Evolutionary conservation across 106 monocot species (phyloP).

Genomic region (Hemerocallis citrina): DNA sequence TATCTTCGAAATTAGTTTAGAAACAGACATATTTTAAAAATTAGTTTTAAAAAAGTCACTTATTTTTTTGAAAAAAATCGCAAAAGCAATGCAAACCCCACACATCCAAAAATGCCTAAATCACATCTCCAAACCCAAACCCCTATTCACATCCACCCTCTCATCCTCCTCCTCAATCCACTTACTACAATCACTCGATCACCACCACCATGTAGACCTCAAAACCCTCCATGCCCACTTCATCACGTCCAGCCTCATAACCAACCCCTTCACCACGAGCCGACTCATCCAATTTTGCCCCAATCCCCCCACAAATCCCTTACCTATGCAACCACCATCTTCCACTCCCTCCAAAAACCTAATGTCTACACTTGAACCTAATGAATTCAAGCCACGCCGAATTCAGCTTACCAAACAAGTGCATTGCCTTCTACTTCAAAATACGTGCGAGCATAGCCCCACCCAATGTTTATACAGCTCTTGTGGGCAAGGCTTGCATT

Average conservation of each 20-base stretch:
- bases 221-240: conserved; percentile 31
- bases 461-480: conserved; percentile 32
- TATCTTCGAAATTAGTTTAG: too few relatives aligned
- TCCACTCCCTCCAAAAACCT: conserved; percentile 25
- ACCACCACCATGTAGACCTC: conserved; percentile 12
- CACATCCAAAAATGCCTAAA: too few relatives aligned
- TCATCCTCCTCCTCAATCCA: neutral
- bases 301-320: neutral
- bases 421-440: conserved; percentile 25
- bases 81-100: too few relatives aligned
- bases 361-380: conserved; percentile 50
- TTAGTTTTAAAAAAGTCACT: too few relatives aligned
- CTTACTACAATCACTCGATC: neutral
- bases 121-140: too few relatives aligned
- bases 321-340: conserved; percentile 14
- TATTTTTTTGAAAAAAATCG: too few relatives aligned
- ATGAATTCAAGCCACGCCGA: conserved; percentile 23
- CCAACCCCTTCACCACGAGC: conserved; percentile 29
- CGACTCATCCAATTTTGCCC: conserved; percentile 32
- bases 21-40: too few relatives aligned
- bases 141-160: neutral
- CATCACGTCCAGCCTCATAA: conserved; percentile 33
- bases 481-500: conserved; percentile 27
- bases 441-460: conserved; percentile 25
- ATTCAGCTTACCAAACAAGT: conserved; percentile 2